A percentile compares a stretch with the other conserved stretches of the same genome.
These are phyloP conservation scores for Sherardia arvensis DNA, from an alignment of 257 asterid genomes.

Conservation along the genomic window DNA sequence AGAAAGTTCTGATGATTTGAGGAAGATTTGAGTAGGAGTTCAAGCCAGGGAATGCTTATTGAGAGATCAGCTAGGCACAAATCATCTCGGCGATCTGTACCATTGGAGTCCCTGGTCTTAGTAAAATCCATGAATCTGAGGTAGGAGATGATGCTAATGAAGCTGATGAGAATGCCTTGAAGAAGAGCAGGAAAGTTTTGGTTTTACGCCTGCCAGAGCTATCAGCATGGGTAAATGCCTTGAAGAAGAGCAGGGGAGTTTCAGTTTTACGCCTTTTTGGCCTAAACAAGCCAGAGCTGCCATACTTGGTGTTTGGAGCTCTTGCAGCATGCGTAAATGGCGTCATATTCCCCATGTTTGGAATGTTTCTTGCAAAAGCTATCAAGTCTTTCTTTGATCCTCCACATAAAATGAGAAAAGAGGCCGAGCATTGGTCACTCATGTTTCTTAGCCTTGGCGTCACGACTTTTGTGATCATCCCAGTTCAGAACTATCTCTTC, in stretches of 20 bases:
- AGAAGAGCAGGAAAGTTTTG: no score
- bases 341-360: slow-evolving; percentile 55
- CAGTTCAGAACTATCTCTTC: slow-evolving; percentile 58
- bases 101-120: slow-evolving; percentile 31
- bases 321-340: slow-evolving; percentile 55
- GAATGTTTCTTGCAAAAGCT: slow-evolving; percentile 58
- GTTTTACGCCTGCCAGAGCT: no score
- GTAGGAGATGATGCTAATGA: slow-evolving; percentile 15
- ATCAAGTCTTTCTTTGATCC: slow-evolving; percentile 57
- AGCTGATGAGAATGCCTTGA: slow-evolving; percentile 12
- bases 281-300: slow-evolving; percentile 57
- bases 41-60: slow-evolving; percentile 40
- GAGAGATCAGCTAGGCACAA: slow-evolving; percentile 45
- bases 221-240: no score
- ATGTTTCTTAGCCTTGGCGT: slow-evolving; percentile 43
- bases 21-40: slow-evolving; percentile 30
- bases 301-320: slow-evolving; percentile 46
- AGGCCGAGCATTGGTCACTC: slow-evolving; percentile 50
- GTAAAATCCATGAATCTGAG: slow-evolving; percentile 25
- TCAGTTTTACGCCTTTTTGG: slow-evolving; percentile 39
- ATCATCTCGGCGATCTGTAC: slow-evolving; percentile 49
- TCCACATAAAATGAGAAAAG: slow-evolving; percentile 31
- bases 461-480: slow-evolving; percentile 25
- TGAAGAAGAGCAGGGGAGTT: slow-evolving; percentile 27
- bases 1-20: slow-evolving; percentile 20